Conservation (phyloP, 176 grass and related monocot species). For the Cocos nucifera region DNA sequence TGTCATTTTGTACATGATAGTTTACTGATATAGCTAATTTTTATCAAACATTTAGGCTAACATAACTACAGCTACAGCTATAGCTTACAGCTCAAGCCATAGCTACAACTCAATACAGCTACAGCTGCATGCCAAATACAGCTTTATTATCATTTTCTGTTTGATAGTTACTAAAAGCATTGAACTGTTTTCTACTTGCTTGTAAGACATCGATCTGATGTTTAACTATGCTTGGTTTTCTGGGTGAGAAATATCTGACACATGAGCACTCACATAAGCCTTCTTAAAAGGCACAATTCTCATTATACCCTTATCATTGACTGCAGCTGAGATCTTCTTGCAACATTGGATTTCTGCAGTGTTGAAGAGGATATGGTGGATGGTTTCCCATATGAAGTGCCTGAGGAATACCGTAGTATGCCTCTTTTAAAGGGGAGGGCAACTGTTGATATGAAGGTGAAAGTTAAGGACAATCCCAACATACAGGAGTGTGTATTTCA, state of each 20-base stretch:
- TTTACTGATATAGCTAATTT: too few relatives aligned
- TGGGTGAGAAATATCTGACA: slow-evolving; percentile 18
- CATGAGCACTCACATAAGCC: slow-evolving; percentile 34
- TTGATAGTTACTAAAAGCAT: too few relatives aligned
- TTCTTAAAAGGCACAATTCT: slow-evolving; percentile 48
- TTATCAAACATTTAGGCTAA: too few relatives aligned
- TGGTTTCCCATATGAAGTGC: slow-evolving; percentile 83
- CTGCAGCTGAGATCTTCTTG: slow-evolving; percentile 99
- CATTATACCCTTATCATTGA: slow-evolving; percentile 89
- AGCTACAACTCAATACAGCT: too few relatives aligned
- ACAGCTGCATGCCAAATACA: too few relatives aligned
- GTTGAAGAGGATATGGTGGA: slow-evolving; percentile 99
- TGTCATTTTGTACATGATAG: too few relatives aligned
- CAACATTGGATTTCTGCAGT: slow-evolving; percentile 96
- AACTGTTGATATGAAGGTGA: slow-evolving; percentile 94
- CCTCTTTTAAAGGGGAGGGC: slow-evolving; percentile 96
- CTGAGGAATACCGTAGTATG: slow-evolving; percentile 82
- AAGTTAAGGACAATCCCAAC: slow-evolving; percentile 93
- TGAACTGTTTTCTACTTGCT: too few relatives aligned
- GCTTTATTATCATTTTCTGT: too few relatives aligned
- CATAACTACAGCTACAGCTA: too few relatives aligned
- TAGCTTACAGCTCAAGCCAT: too few relatives aligned
- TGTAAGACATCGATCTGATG: too few relatives aligned
- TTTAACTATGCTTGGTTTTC: background rate
- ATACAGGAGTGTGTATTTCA: slow-evolving; percentile 76